Base-by-base conservation (phyloP, 257 asterid species). In the Solanum clarkiae region DNA sequence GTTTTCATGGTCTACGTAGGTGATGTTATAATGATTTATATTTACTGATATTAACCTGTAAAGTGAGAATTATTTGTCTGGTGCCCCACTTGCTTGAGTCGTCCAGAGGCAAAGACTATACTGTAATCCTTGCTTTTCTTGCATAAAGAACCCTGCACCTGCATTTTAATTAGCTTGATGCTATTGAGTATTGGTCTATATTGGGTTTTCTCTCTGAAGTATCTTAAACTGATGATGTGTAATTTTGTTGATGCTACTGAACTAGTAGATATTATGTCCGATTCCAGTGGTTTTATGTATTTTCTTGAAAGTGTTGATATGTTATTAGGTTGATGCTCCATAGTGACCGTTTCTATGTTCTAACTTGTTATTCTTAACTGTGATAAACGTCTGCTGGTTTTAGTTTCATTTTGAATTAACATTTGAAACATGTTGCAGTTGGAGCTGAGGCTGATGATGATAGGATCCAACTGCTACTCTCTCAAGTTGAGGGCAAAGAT, bases 361-460 rank as follows among this genome's bases (percentile, higher is more conserved):
- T 70, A 53, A 53, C 29, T 18, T 70, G 10, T 70, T 10, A 42
- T 70, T 70, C 26, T 70, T 42, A 1, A 40, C 16, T 40, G 29
- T 42, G 1, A 2, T 40, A 18, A 15, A 40, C 3, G 29, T 40
- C 54, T 18, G 29, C 54, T 70, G 16, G 77, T 36, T 17, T 36
- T 69, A 69, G 9, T 36, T 85, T 24, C 47, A 10, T 44, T 18
- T 80, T 10, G 17, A 18, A n/a, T 24, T 79, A 54, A 53, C 42
- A 12, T 53, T 26, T 32, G 9, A 20, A 13, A 17, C 22, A 32
- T 77, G 22, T 12, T 84, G 80, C 89, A 90, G 91, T 90, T 71
- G 93, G 92, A 56, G 91, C 90, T 49, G 92, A 91, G n/a, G 86
- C 86, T 8, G 92, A 86, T 44, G 92, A 89, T 20, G 93, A 88